Base-by-base conservation (phyloP, 257 asterid species). In the Penstemon barbatus region DNA sequence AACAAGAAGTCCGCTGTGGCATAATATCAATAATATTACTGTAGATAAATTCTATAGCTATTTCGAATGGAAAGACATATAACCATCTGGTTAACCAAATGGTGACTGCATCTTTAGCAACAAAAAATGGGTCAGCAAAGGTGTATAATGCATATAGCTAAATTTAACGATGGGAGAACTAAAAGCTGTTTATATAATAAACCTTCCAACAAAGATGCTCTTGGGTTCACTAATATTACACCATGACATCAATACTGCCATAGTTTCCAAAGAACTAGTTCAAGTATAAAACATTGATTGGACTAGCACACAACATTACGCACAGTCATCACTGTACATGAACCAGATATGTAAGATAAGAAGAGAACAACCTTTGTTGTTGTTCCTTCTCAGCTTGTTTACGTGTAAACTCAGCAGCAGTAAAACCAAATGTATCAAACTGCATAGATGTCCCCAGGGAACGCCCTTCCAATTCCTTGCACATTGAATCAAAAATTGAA, bases 371-470 rank as follows among this genome's bases (percentile, higher is more conserved):
- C 98, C 98, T 90, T 70, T 85, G 85, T 60, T 81, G 78, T 65
- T 86, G 96, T 68, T 93, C 97, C 85, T 84, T 86, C 58, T 93
- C 95, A 75, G 85, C 94, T 75, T 90, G 90, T 84, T 88, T 90
- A 37, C 94, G 92, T 51, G 92, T 96, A 81, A 77, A 59, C 75
- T 90, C 98, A 39, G 91, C 91, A 42, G 97, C 92, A 38, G 98
- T 93, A 71, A 85, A 88, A 58, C 98, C 98, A 79, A 93, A 93
- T 11, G 98, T 93, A 74, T 93, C 98, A 71, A 88, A 93, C 75
- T 90, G 88, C 86, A 81, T 79, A 60, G 97, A 88, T 64, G 95
- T 83, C 63, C 77, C 89, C 74, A 93, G 64, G 58, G 96, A 81
- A 53, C 79, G 85, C 42, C 86, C 91, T 75, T 88, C 97, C 92